These are phyloP conservation scores for Aspergillus sp. DNA, from an alignment of 2,329 filamentous ascomycete genomes.

Conservation along the genomic window DNA sequence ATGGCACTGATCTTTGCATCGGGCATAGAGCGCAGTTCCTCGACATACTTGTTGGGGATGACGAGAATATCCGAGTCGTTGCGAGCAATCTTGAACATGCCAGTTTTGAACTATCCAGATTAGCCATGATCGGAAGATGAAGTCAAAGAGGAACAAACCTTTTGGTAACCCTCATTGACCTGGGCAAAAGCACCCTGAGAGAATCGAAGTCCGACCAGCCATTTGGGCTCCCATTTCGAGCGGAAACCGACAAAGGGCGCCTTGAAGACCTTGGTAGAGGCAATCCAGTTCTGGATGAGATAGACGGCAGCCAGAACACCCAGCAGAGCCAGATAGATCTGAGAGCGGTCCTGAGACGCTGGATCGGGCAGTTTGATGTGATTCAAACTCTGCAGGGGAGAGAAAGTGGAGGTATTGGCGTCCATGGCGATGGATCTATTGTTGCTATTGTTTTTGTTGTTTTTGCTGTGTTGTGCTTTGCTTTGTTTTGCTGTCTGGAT, in stretches of 20 bases:
- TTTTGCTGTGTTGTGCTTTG: too few species aligned
- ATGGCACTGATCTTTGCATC: constrained; percentile 12
- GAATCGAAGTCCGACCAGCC: neutral
- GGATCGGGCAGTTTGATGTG: too few species aligned
- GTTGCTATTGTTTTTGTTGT: too few species aligned
- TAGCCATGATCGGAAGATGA: too few species aligned
- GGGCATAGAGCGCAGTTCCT: constrained; percentile 17
- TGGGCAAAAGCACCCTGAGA: neutral
- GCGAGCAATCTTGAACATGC: constrained; percentile 7
- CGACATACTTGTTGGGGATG: constrained; percentile 19
- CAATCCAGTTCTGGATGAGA: too few species aligned
- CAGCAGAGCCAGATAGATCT: too few species aligned
- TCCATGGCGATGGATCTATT: too few species aligned
- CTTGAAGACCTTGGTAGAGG: neutral
- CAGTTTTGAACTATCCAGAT: constrained; percentile 5
- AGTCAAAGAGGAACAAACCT: neutral
- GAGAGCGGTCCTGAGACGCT: too few species aligned
- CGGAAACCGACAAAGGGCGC: neutral
- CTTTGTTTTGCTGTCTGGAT: too few species aligned
- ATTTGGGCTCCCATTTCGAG: neutral
- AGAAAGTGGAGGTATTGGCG: too few species aligned
- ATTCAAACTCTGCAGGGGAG: too few species aligned
- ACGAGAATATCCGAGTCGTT: constrained; percentile 15
- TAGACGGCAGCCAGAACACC: too few species aligned
- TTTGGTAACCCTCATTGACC: neutral